Percentiles rank a stretch among this genome's conserved stretches.
Evolutionary conservation across 257 asterid genomes (phyloP).

Genomic region (Orobanche coerulescens): DNA sequence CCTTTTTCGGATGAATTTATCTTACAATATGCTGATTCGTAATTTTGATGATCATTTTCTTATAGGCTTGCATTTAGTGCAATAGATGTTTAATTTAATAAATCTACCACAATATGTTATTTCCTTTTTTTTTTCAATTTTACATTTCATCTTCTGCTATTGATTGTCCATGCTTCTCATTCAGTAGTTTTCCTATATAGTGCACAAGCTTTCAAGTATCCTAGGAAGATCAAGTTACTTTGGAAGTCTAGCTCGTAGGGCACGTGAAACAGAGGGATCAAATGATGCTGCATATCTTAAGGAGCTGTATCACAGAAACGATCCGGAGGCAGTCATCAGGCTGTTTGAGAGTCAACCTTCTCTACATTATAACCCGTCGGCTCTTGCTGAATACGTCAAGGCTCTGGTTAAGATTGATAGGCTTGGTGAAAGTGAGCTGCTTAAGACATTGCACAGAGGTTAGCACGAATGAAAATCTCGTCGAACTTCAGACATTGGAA

Average conservation of each 20-base stretch:
- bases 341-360: slow-evolving; percentile 74
- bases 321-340: slow-evolving; percentile 76
- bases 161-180: too few species aligned
- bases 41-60: too few species aligned
- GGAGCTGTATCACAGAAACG: slow-evolving; percentile 57
- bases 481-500: not conserved
- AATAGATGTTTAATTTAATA: too few species aligned
- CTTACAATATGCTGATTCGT: too few species aligned
- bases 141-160: too few species aligned
- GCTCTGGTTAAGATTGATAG: slow-evolving; percentile 77
- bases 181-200: too few species aligned
- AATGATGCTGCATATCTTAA: slow-evolving; percentile 72
- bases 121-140: too few species aligned
- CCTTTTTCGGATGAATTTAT: too few species aligned
- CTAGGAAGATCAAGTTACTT: slow-evolving; percentile 50
- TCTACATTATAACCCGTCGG: slow-evolving; percentile 56
- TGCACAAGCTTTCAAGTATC: slow-evolving; percentile 27
- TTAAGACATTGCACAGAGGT: slow-evolving; percentile 72
- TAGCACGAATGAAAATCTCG: slow-evolving; percentile 15
- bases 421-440: slow-evolving; percentile 71
- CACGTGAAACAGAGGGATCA: slow-evolving; percentile 52
- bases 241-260: slow-evolving; percentile 65
- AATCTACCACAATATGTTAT: too few species aligned
- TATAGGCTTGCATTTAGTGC: too few species aligned
- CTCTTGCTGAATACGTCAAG: slow-evolving; percentile 72